These are phyloP conservation scores for Aspergillus indologenus DNA, from an alignment of 495 filamentous ascomycete species.

Conservation along the genomic window DNA sequence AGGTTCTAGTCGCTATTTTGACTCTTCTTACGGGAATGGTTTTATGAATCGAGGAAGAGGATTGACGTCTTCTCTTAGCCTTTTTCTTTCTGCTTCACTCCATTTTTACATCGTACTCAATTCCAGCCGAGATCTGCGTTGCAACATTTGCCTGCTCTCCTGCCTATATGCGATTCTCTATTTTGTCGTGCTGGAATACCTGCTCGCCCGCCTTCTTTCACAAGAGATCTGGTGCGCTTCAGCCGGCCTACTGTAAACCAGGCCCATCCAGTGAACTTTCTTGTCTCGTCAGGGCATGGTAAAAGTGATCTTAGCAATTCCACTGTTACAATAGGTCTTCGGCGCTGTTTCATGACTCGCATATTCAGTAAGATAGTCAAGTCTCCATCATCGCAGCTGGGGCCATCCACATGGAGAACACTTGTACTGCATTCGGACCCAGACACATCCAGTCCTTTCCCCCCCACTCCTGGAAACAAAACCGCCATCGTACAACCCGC, in stretches of 20 bases:
- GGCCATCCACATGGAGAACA: too few species aligned
- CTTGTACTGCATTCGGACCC: too few species aligned
- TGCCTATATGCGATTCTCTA: not conserved
- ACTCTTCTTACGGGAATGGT: constrained; percentile 17
- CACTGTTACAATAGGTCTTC: not conserved
- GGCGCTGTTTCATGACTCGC: too few species aligned
- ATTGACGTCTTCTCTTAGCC: constrained; percentile 16
- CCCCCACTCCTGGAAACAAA: too few species aligned
- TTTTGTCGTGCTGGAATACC: not conserved
- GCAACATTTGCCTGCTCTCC: not conserved
- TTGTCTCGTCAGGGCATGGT: not conserved
- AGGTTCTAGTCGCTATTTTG: constrained; percentile 11
- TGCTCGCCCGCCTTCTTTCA: not conserved
- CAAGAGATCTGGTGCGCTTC: not conserved
- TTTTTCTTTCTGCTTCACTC: constrained; percentile 6
- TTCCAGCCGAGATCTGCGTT: not conserved
- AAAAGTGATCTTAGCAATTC: not conserved
- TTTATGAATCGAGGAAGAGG: constrained; percentile 23
- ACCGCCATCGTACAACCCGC: too few species aligned
- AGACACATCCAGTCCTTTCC: too few species aligned
- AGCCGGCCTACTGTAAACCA: not conserved
- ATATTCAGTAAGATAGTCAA: too few species aligned
- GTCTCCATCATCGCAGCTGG: not conserved
- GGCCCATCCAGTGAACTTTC: not conserved
- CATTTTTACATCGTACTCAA: constrained; percentile 10